Base-by-base conservation (phyloP, 164 flowering plant species). In the Macadamia tetraphylla region DNA sequence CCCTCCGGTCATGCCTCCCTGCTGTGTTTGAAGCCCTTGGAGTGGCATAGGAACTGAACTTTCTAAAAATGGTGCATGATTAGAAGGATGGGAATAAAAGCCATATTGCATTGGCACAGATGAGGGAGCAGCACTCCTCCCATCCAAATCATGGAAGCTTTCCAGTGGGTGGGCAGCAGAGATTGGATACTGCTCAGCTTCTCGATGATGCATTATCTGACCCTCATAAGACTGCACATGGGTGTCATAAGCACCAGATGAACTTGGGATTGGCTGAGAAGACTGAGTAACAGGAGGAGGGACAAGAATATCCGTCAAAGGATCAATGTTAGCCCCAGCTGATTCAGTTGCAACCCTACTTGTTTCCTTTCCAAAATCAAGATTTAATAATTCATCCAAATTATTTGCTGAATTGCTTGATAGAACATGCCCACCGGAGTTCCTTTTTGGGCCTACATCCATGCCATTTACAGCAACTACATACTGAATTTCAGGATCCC, bases 381-480 rank as follows among this genome's bases (percentile, higher is more conserved):
- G 77, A 46, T 73, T 68, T 15, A 81, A 76, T 53, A 89, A 70
- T 72, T 87, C 92, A 64, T 85, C 91, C 80, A 89, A 81, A 73
- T 84, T 83, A 70, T 76, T 87, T 59, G 65, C 81, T 12, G 84
- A 83, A 63, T 81, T 63, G 65, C 80, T 82, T 58, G 77, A 81
- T 56, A 86, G 31, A 17, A 65, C 81, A 71, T 60, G 70, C 49
- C 67, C 76, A 68, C 68, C 70, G 51, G 91, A 84, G 73, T 76
- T 84, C 61, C 67, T 81, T 69, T 81, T 83, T 53, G 86, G 80
- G 52, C 84, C 90, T 9, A 80, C 35, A 71, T 89, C 98, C 85
- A 92, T 79, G 13, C 98, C 86, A 83, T 93, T 93, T 3, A 93
- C 87, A 77, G 98, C 97, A 77, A 89, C 90, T 44, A 93, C 87